Percentiles rank a stretch among this genome's conserved stretches.
Conservation (phyloP, 306 rosid genomes). For the Cajanus cajan region DNA sequence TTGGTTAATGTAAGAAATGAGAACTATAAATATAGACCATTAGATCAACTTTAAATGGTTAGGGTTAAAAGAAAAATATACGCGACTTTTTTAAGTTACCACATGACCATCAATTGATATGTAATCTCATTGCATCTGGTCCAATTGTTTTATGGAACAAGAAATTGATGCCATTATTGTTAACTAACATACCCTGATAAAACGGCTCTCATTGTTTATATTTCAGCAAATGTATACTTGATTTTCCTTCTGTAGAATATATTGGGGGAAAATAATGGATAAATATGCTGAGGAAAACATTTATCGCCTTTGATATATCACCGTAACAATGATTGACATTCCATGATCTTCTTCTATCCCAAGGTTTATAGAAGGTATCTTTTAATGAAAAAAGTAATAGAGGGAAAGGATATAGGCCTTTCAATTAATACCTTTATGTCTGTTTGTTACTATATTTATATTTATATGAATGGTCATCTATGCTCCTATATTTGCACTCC, state of each 20-base stretch:
- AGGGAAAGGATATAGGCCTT: no score
- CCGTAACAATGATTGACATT: background rate
- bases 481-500: constrained; percentile 3
- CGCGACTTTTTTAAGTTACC: no score
- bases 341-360: background rate
- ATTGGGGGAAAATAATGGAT: background rate
- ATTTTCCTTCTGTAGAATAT: background rate
- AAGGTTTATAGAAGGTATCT: background rate
- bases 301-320: background rate
- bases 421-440: background rate
- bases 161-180: background rate
- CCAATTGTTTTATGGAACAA: background rate
- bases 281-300: background rate
- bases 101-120: no score
- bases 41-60: no score
- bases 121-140: background rate
- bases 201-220: background rate
- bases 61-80: no score
- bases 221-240: background rate
- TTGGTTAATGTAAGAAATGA: no score
- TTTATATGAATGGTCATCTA: no score
- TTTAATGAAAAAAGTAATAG: background rate
- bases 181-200: background rate
- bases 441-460: background rate
- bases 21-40: no score